phyloP scores from a whole-genome alignment of 108 stramenopile species.

The Discostella pseudostelligera region DNA sequence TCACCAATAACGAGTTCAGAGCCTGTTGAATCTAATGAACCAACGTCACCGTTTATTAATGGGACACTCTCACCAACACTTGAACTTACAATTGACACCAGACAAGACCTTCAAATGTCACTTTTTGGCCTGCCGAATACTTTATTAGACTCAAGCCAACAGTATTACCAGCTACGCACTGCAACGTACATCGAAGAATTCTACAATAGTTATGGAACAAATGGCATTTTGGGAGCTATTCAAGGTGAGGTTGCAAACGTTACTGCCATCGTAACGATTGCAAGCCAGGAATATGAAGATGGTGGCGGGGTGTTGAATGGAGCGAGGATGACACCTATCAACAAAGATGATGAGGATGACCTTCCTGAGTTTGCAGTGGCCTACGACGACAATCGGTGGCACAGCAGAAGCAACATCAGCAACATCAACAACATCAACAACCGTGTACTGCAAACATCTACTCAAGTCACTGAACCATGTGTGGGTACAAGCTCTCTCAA shows the following conservation, averaged over 20 bases:
- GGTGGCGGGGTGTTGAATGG: background rate
- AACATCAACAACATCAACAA: no score
- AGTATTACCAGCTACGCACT: conserved; percentile 15
- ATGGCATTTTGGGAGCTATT: conserved; percentile 9
- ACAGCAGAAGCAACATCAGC: no score
- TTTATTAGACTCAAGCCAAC: background rate
- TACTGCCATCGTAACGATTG: background rate
- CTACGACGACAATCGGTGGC: background rate
- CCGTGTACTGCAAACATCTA: background rate
- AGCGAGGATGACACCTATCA: background rate
- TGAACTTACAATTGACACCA: conserved; percentile 6
- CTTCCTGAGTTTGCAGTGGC: conserved; percentile 3
- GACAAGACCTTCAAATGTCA: conserved; percentile 19
- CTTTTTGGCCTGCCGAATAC: conserved; percentile 15
- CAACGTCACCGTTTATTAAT: no score
- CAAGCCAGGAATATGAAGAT: background rate
- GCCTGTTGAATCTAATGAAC: no score
- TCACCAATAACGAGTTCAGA: background rate
- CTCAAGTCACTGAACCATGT: conserved; percentile 18
- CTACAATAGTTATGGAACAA: conserved; percentile 17
- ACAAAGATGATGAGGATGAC: background rate
- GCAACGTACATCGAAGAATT: conserved; percentile 31
- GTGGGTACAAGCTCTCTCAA: conserved; percentile 28
- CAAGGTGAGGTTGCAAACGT: background rate
- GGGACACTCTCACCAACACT: no score